Evolutionary conservation across 352 stramenopile species (phyloP), one percentile per base, ranked within the genome.

Genomic region (Pythium sp.): DNA sequence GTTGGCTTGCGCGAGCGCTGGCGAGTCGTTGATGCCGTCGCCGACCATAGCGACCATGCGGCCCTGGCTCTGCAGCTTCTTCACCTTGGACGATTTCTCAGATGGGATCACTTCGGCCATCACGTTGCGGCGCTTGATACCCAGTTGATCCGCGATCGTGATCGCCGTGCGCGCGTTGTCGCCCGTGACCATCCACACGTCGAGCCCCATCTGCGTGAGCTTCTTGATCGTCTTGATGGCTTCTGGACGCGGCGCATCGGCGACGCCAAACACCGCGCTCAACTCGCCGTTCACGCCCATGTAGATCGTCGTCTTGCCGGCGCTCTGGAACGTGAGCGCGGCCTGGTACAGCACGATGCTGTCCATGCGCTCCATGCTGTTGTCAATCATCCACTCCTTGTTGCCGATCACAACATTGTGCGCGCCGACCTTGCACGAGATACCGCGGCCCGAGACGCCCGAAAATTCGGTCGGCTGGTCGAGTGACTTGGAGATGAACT

Each of bases 161-260:
- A 89, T 75, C 22, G 98, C 98, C 12, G 97, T 99, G 28, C 91
- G 81, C 24, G 76, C 72, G 77, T 99, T 99, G 78, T 99, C 98
- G 24, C 98, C 98, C n/a, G 98, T 99, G n/a, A 99, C 79, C 96
- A 99, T 99, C 89, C 93, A 99, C 18, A 99, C 91, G 34, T 98
- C 88, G 34, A 99, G 79, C 1, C 92, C 90, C 79, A 97, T 97
- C 43, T 94, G 64, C 64, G 93, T 81, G 43, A 99, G 82, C 73
- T 95, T 93, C 64, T 80, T 89, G 5, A 99, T 80, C 30, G 95
- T 96, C 51, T 86, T 79, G 49, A 90, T 82, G 8, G 97, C 96
- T 69, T 99, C 96, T 1, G 91, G 81, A 38, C 98, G 98, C 7
- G 97, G 82, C 22, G 85, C 84, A 57, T 97, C 91, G 1, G 81